Evolutionary conservation across 768 basidiomycete species (phyloP).

Genomic region (Tricholoma flavovirens): DNA sequence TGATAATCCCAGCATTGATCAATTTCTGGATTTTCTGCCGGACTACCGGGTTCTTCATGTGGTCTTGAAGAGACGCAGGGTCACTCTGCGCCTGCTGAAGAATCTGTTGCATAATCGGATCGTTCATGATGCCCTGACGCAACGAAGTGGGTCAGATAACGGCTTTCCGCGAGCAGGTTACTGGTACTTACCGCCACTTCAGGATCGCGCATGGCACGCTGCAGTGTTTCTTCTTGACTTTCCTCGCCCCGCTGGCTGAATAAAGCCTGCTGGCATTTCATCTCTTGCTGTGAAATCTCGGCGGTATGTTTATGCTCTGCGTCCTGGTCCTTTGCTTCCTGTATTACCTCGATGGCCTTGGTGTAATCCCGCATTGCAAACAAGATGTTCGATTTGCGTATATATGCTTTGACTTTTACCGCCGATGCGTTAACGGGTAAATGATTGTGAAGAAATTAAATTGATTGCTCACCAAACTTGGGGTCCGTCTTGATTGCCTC

Average conservation of each 20-base stretch:
- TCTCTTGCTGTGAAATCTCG: conserved; percentile 78
- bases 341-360: conserved; percentile 78
- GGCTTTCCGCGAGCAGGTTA: conserved; percentile 4
- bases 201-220: conserved; percentile 95
- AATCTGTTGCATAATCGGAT: conserved; percentile 92
- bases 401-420: conserved; percentile 80
- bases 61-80: conserved; percentile 86
- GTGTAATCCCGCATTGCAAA: conserved; percentile 88
- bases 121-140: conserved; percentile 71
- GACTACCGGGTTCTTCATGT: conserved; percentile 90
- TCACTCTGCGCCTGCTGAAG: conserved; percentile 90
- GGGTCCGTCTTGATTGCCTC: conserved; percentile 91
- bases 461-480: conserved; percentile 55
- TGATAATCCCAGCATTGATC: conserved; percentile 89
- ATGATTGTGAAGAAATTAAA: background rate
- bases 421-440: conserved; percentile 5
- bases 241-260: conserved; percentile 77
- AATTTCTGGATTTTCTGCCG: conserved; percentile 83
- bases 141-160: conserved; percentile 4
- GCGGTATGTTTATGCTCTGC: conserved; percentile 72
- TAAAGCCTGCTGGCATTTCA: conserved; percentile 77
- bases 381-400: conserved; percentile 85
- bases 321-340: conserved; percentile 74
- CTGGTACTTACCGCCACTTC: conserved; percentile 72
- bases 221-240: conserved; percentile 87